A percentile compares a stretch with the other conserved stretches of the same genome.
Evolutionary conservation across 2,329 filamentous ascomycete species (phyloP).

Genomic region (Phaeophleospora eucalypticola): DNA sequence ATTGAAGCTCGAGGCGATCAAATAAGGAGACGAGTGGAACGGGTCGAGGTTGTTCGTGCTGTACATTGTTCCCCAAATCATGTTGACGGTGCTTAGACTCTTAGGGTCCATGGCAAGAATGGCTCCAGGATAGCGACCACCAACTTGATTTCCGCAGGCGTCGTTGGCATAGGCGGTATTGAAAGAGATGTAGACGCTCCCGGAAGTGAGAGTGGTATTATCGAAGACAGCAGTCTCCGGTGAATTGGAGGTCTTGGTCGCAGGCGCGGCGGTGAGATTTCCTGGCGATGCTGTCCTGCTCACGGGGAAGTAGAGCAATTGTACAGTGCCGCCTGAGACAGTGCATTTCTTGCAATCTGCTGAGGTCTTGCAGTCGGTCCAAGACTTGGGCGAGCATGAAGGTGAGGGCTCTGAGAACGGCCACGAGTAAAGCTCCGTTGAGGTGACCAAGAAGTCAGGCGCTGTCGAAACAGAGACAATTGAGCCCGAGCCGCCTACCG

Average conservation of each 20-base stretch:
- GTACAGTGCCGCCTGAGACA: slow-evolving; percentile 17
- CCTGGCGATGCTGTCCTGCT: background rate
- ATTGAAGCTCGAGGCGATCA: too few species aligned
- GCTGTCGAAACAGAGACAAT: too few species aligned
- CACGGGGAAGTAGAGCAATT: slow-evolving; percentile 18
- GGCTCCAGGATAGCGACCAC: slow-evolving; percentile 16
- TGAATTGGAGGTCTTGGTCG: background rate
- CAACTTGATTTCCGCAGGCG: slow-evolving; percentile 15
- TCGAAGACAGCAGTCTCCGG: slow-evolving; percentile 15
- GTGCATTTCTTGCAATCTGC: slow-evolving; percentile 11
- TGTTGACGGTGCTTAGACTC: slow-evolving; percentile 9
- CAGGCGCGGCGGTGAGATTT: too few species aligned
- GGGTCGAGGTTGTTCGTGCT: slow-evolving; percentile 6
- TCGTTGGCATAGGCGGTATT: slow-evolving; percentile 20
- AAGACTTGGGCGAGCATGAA: too few species aligned
- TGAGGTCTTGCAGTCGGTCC: slow-evolving; percentile 4
- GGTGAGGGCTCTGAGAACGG: too few species aligned
- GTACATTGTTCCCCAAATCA: slow-evolving; percentile 3
- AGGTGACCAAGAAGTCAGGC: too few species aligned
- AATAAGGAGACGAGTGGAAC: slow-evolving; percentile 2
- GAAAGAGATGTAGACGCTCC: slow-evolving; percentile 21
- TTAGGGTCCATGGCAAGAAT: slow-evolving; percentile 13
- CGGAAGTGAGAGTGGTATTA: slow-evolving; percentile 19
- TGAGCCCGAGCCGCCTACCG: too few species aligned
- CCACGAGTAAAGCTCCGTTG: too few species aligned